These are phyloP conservation scores for Trichoderma sp. DNA, from an alignment of 2,329 filamentous ascomycete genomes.

Conservation along the genomic window DNA sequence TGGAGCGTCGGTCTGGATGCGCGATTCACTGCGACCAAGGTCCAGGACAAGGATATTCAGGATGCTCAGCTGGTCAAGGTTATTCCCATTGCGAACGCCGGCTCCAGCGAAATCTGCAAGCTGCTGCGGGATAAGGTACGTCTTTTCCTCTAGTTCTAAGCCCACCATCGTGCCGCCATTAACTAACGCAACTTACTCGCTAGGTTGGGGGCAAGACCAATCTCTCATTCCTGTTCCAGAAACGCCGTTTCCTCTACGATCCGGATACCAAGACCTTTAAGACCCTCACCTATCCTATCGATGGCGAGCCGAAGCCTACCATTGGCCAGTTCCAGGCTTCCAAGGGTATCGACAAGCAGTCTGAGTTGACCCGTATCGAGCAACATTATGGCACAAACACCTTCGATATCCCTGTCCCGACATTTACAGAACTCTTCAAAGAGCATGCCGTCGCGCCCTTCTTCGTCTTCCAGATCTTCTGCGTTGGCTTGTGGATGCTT, in stretches of 20 bases:
- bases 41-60: conserved; percentile 63
- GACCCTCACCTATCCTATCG: conserved; percentile 79
- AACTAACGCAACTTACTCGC: neutral
- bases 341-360: conserved; percentile 68
- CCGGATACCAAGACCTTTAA: conserved; percentile 70
- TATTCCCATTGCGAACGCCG: conserved; percentile 84
- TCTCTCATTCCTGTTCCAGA: conserved; percentile 93
- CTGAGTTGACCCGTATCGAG: conserved; percentile 76
- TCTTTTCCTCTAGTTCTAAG: neutral
- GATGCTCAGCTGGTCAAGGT: conserved; percentile 88
- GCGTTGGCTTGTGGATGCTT: conserved; percentile 95
- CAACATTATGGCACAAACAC: conserved; percentile 95
- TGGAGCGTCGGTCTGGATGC: conserved; percentile 91
- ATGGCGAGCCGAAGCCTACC: conserved; percentile 77
- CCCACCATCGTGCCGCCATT: neutral
- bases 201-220: conserved; percentile 71
- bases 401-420: conserved; percentile 96
- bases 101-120: conserved; percentile 81
- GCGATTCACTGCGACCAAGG: conserved; percentile 74
- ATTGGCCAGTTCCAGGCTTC: conserved; percentile 77
- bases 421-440: conserved; percentile 92
- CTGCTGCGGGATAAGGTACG: conserved; percentile 70
- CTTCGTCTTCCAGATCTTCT: conserved; percentile 99
- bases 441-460: conserved; percentile 98
- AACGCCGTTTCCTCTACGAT: conserved; percentile 89